phyloP scores from a whole-genome alignment of 1,284 basidiomycete genomes.

The Lignosus rhinocerotis region DNA sequence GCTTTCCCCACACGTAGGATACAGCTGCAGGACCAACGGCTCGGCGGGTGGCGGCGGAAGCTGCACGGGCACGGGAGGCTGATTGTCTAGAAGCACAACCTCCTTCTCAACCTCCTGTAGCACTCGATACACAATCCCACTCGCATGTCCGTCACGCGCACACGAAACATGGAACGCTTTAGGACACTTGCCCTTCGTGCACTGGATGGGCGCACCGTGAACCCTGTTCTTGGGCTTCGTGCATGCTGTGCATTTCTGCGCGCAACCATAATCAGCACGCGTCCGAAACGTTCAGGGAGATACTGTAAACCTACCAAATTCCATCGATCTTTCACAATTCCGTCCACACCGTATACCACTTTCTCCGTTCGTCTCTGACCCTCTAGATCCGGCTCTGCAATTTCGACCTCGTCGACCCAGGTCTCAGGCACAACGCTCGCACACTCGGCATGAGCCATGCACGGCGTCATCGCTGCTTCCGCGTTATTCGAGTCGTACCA shows the following conservation, averaged over 20 bases:
- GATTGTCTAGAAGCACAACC: conserved; percentile 57
- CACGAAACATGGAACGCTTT: conserved; percentile 95
- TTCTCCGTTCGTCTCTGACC: conserved; percentile 46
- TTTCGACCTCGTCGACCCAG: conserved; percentile 73
- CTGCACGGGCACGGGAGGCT: conserved; percentile 9
- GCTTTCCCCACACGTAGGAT: not conserved
- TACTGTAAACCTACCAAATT: conserved; percentile 62
- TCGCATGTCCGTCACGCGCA: conserved; percentile 59
- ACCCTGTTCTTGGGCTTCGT: conserved; percentile 62
- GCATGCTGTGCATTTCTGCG: conserved; percentile 87
- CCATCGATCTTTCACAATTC: conserved; percentile 89
- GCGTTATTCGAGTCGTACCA: conserved; percentile 43
- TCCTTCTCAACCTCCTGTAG: conserved; percentile 76
- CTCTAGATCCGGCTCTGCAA: conserved; percentile 31
- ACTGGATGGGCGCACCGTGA: conserved; percentile 92
- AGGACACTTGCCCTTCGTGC: conserved; percentile 90
- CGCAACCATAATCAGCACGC: not conserved
- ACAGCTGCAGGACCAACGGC: not conserved
- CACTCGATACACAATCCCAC: conserved; percentile 61
- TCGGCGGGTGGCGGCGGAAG: conserved; percentile 6
- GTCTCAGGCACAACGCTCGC: conserved; percentile 83
- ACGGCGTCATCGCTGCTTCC: conserved; percentile 39
- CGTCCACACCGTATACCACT: conserved; percentile 79
- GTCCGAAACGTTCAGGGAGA: not conserved
- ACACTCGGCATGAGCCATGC: conserved; percentile 78